phyloP scores from a whole-genome alignment of 768 basidiomycete species.

The Mrakia gelida region DNA sequence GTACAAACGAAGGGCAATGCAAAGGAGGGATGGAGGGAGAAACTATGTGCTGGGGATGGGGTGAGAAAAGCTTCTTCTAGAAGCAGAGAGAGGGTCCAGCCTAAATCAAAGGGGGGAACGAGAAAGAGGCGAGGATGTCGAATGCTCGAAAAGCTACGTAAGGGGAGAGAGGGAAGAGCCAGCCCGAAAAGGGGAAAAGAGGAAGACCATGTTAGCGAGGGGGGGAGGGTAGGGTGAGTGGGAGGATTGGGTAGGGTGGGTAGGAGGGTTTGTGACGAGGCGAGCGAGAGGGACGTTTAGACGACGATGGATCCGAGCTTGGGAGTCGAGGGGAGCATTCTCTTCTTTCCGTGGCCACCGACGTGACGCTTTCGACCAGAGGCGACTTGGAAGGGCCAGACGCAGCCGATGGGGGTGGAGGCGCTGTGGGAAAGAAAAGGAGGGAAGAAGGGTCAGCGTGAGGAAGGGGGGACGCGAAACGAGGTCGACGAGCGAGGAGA shows the following conservation, averaged over 20 bases:
- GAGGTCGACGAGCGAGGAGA: no score
- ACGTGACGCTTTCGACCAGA: constrained; percentile 6
- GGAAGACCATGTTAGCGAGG: background rate
- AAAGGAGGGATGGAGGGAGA: background rate
- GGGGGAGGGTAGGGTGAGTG: background rate
- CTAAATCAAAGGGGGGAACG: background rate
- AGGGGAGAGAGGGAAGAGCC: background rate
- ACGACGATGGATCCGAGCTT: no score
- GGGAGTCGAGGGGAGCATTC: background rate
- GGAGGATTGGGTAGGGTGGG: background rate
- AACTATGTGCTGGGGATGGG: background rate
- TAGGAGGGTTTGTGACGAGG: background rate
- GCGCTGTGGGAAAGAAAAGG: background rate
- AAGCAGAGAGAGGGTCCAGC: constrained; percentile 1
- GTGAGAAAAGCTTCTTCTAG: background rate
- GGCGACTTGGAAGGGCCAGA: constrained; percentile 30
- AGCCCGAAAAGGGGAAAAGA: background rate
- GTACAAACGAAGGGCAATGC: background rate
- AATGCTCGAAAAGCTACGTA: background rate
- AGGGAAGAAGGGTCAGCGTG: background rate
- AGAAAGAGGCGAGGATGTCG: background rate
- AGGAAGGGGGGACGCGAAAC: background rate
- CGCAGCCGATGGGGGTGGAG: constrained; percentile 26
- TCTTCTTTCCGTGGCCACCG: constrained; percentile 9
- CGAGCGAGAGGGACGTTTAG: background rate